Evolutionary conservation across 2,329 filamentous ascomycete genomes (phyloP).

Genomic region (Fusarium nelsonii): DNA sequence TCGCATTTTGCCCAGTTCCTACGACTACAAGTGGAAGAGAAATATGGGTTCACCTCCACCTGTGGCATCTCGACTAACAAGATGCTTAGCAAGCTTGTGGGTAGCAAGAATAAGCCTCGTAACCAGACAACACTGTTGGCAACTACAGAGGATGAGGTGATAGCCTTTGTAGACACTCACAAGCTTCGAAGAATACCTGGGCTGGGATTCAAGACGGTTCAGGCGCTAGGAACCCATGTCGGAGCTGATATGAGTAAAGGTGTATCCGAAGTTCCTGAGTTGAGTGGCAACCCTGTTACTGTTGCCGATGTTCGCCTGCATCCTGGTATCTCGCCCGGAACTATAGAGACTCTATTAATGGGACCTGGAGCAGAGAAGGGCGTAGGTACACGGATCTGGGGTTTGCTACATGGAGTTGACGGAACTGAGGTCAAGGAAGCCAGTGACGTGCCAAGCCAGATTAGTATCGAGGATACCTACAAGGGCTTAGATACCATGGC

Average conservation of each 20-base stretch:
- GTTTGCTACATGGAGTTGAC: constrained; percentile 84
- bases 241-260: constrained; percentile 50
- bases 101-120: constrained; percentile 86
- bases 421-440: constrained; percentile 77
- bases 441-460: constrained; percentile 81
- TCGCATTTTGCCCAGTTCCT: constrained; percentile 85
- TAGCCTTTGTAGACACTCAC: constrained; percentile 78
- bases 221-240: constrained; percentile 67
- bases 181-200: constrained; percentile 86
- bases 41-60: constrained; percentile 87
- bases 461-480: constrained; percentile 96
- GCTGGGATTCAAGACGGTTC: constrained; percentile 77
- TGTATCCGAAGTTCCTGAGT: constrained; percentile 49
- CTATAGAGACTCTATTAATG: constrained; percentile 76
- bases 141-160: constrained; percentile 68
- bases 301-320: constrained; percentile 74
- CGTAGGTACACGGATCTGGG: constrained; percentile 80
- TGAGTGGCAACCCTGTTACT: constrained; percentile 63
- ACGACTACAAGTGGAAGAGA: constrained; percentile 76
- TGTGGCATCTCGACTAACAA: constrained; percentile 92
- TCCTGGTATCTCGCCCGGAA: constrained; percentile 71
- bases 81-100: constrained; percentile 84
- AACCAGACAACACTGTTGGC: constrained; percentile 87
- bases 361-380: constrained; percentile 78
- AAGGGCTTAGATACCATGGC: constrained; percentile 73